Conservation (phyloP, 2,329 filamentous ascomycete genomes). For the Raffaelea arxii region DNA sequence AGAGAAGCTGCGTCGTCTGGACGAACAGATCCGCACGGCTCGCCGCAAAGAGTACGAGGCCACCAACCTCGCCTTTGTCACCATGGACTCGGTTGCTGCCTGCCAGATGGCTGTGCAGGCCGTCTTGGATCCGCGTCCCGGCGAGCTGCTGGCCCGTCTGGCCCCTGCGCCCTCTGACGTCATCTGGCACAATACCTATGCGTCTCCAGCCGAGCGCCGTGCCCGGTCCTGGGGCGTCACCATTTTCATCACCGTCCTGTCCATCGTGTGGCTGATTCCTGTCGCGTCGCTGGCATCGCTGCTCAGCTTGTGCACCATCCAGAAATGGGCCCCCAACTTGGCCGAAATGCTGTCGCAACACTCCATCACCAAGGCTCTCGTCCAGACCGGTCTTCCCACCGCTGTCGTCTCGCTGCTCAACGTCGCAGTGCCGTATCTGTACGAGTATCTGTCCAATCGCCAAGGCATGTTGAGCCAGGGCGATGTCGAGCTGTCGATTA, state of each 20-base stretch:
- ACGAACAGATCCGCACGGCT: constrained; percentile 61
- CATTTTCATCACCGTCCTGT: constrained; percentile 69
- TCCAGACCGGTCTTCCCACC: constrained; percentile 83
- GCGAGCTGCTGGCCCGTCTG: constrained; percentile 72
- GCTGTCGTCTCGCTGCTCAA: constrained; percentile 79
- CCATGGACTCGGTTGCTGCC: constrained; percentile 90
- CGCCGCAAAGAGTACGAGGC: constrained; percentile 68
- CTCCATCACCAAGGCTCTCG: constrained; percentile 60
- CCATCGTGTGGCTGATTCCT: constrained; percentile 79
- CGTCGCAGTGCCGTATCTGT: constrained; percentile 82
- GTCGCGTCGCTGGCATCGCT: constrained; percentile 70
- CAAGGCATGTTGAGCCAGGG: constrained; percentile 95
- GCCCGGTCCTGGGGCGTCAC: constrained; percentile 77
- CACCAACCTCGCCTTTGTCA: constrained; percentile 85
- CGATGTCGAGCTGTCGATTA: constrained; percentile 86
- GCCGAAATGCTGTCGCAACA: constrained; percentile 59
- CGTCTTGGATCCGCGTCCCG: constrained; percentile 80
- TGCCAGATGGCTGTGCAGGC: constrained; percentile 95
- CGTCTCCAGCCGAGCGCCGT: constrained; percentile 63
- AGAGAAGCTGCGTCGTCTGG: constrained; percentile 68
- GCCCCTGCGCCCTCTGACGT: constrained; percentile 86
- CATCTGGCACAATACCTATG: constrained; percentile 91
- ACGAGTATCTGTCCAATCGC: constrained; percentile 81
- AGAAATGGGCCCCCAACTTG: constrained; percentile 60
- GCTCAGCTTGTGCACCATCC: constrained; percentile 72